phyloP scores from a whole-genome alignment of 163 green algal genomes.

The Chlamydomonas reinhardtii region DNA sequence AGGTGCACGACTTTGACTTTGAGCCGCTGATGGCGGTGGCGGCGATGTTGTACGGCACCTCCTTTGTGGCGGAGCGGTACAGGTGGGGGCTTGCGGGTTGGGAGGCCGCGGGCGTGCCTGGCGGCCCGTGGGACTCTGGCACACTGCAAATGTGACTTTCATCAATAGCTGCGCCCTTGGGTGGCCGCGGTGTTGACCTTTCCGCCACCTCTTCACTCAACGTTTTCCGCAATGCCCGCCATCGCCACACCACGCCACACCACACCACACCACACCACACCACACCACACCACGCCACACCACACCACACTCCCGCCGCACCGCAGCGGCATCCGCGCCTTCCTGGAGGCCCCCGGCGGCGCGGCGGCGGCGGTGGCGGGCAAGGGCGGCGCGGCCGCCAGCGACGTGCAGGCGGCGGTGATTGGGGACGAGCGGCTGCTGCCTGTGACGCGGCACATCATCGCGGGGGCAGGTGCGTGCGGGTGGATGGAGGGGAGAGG shows the following conservation, averaged over 20 bases:
- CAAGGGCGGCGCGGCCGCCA: too few species aligned
- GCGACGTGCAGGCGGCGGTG: constrained; percentile 45
- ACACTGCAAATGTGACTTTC: too few species aligned
- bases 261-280: too few species aligned
- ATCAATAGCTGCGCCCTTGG: too few species aligned
- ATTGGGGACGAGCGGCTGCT: constrained; percentile 69
- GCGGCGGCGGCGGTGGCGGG: neutral
- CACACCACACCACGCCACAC: too few species aligned
- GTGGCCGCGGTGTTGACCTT: too few species aligned
- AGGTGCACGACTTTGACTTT: constrained; percentile 75
- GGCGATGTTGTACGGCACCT: constrained; percentile 80
- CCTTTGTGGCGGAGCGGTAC: constrained; percentile 86
- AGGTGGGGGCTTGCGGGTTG: neutral
- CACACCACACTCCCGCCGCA: too few species aligned
- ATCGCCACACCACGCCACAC: too few species aligned
- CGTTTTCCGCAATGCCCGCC: too few species aligned
- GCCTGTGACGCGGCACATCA: constrained; percentile 78
- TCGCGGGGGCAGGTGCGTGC: constrained; percentile 56
- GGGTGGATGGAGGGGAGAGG: neutral
- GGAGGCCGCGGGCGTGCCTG: too few species aligned
- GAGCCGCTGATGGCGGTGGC: constrained; percentile 71
- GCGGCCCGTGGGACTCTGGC: too few species aligned
- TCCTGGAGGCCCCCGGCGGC: constrained; percentile 66
- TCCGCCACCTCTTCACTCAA: too few species aligned
- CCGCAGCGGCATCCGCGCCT: constrained; percentile 69